Evolutionary conservation across 2,329 filamentous ascomycete species (phyloP), one percentile per base, ranked within the genome.

Genomic region (Curvularia hawaiiensis): DNA sequence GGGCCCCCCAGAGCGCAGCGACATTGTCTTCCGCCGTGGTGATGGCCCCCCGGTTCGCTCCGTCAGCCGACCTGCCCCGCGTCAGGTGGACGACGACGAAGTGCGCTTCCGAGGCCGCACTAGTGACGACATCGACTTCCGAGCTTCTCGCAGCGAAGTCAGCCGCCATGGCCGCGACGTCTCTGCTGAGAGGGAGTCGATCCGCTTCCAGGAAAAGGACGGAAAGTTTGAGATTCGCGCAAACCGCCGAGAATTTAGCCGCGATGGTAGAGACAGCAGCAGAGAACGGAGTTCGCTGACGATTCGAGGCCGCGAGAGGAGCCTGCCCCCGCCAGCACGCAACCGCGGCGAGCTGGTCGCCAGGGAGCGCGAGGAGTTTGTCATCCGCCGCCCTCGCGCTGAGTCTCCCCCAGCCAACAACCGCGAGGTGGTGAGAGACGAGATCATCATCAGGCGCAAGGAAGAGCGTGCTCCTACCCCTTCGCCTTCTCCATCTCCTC

Each of bases 391-490:
- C 67, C 64, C 64, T n/a, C 67, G 76, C 61, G 68, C 75, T 38
- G 64, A 72, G 62, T 68, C 77, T 59, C 68, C 71, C 6, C 65
- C 75, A 46, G 57, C 68, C 57, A 61, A 75, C 18, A 62, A 64
- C 35, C 72, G 75, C 28, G 77, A 78, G 50, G 71, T 73, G 47
- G 59, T 74, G 65, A 72, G 72, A 58, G 72, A 75, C 57, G 71
- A 74, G 52, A 75, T 74, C 69, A 80, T 82, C 68, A 82, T 82
- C 60, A 68, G 73, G 35, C 75, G 80, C 44, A 77, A 77, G 45
- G 77, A 76, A 55, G 79, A 80, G 66, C 69, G 73, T 28, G 74
- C 82, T 20, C 81, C 83, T 5, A 83, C 84, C 18, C 85, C 83
- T 4, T 83, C 84, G 20, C 85, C 85, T 48, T 77, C 79, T 16